These are phyloP conservation scores for Botryotinia convoluta DNA, from an alignment of 2,329 filamentous ascomycete genomes.

Conservation along the genomic window DNA sequence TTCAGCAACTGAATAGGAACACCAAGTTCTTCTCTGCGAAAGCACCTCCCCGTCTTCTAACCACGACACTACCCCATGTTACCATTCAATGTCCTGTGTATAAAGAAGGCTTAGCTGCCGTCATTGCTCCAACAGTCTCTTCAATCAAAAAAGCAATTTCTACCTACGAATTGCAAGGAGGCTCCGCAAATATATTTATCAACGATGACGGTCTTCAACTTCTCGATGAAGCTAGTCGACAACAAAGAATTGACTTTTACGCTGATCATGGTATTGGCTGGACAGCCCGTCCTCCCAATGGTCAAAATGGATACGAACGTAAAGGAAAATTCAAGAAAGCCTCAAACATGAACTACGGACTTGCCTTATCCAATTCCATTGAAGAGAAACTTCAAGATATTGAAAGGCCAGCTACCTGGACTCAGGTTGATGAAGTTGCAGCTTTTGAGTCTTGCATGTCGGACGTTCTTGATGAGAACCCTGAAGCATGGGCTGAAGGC, in stretches of 20 bases:
- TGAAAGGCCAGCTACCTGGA: slow-evolving; percentile 6
- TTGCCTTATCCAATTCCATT: slow-evolving; percentile 42
- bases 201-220: slow-evolving; percentile 74
- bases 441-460: slow-evolving; percentile 49
- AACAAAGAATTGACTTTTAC: slow-evolving; percentile 64
- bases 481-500: slow-evolving; percentile 56
- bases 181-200: slow-evolving; percentile 73
- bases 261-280: slow-evolving; percentile 67
- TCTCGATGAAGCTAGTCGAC: slow-evolving; percentile 59
- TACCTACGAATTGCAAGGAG: slow-evolving; percentile 74
- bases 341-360: slow-evolving; percentile 70
- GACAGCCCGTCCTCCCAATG: slow-evolving; percentile 65
- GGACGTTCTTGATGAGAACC: slow-evolving; percentile 49
- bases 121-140: slow-evolving; percentile 74
- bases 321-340: slow-evolving; percentile 56
- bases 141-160: slow-evolving; percentile 76
- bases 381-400: slow-evolving; percentile 18
- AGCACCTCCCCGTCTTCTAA: slow-evolving; percentile 61
- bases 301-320: slow-evolving; percentile 56
- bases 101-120: slow-evolving; percentile 73
- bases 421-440: slow-evolving; percentile 42
- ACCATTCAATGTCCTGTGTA: slow-evolving; percentile 88
- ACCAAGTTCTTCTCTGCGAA: slow-evolving; percentile 78
- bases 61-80: slow-evolving; percentile 61
- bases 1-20: slow-evolving; percentile 70